These are phyloP conservation scores for Kwoniella botswanensis DNA, from an alignment of 768 basidiomycete genomes.

Conservation along the genomic window DNA sequence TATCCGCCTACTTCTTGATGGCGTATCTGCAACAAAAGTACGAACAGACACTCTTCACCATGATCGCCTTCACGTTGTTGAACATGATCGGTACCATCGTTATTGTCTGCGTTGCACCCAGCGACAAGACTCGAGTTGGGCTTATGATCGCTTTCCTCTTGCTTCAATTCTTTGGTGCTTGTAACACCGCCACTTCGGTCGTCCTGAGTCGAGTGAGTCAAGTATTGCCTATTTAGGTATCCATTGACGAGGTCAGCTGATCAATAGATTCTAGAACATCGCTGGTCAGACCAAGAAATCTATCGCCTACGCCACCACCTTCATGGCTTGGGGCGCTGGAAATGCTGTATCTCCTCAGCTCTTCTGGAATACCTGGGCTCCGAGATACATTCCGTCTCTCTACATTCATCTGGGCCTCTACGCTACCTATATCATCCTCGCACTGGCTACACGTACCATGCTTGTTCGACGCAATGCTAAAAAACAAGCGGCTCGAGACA, in stretches of 20 bases:
- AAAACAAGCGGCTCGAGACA: slow-evolving; percentile 25
- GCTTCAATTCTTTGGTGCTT: slow-evolving; percentile 36
- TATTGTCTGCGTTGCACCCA: slow-evolving; percentile 62
- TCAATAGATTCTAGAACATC: slow-evolving; percentile 52
- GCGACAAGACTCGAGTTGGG: slow-evolving; percentile 61
- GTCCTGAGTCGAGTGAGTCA: slow-evolving; percentile 25
- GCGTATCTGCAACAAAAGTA: slow-evolving; percentile 22
- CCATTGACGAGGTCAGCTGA: background rate
- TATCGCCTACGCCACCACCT: slow-evolving; percentile 62
- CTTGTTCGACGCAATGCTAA: slow-evolving; percentile 60
- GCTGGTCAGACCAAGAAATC: slow-evolving; percentile 65
- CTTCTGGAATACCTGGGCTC: slow-evolving; percentile 62
- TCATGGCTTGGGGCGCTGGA: slow-evolving; percentile 64
- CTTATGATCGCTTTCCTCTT: slow-evolving; percentile 65
- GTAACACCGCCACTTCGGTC: slow-evolving; percentile 26
- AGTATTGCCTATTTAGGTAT: background rate
- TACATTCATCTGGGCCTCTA: slow-evolving; percentile 23
- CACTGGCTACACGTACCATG: slow-evolving; percentile 15
- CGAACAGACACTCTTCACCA: slow-evolving; percentile 62
- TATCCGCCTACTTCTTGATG: slow-evolving; percentile 22
- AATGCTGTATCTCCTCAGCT: slow-evolving; percentile 65
- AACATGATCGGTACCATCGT: slow-evolving; percentile 64
- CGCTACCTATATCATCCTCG: slow-evolving; percentile 22
- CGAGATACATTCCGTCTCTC: slow-evolving; percentile 60
- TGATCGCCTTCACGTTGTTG: slow-evolving; percentile 63